Evolutionary conservation across 495 filamentous ascomycete species (phyloP).

Genomic region (Daldinia childiae): DNA sequence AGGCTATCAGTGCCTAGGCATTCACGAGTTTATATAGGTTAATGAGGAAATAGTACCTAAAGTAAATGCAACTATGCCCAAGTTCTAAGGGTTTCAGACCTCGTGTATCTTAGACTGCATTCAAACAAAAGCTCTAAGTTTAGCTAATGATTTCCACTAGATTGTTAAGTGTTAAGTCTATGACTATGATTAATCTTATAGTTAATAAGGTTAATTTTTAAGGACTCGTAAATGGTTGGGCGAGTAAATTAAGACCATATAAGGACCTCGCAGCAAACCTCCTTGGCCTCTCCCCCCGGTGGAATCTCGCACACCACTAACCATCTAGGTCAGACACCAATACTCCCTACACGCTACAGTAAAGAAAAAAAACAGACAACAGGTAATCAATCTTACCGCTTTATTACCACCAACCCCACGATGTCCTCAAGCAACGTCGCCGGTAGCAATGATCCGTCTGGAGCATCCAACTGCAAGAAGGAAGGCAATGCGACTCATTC

Average conservation of each 20-base stretch:
- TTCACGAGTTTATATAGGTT: not conserved
- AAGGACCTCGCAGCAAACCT: not conserved
- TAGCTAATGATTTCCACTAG: too few species aligned
- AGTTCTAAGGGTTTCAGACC: too few species aligned
- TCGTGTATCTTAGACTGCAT: too few species aligned
- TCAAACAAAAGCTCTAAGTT: too few species aligned
- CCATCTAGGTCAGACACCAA: not conserved
- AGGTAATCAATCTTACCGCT: not conserved
- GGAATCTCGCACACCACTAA: not conserved
- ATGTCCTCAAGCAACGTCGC: not conserved
- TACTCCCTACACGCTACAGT: not conserved
- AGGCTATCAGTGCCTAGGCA: not conserved
- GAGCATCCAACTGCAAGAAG: too few species aligned
- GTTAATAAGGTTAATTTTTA: not conserved
- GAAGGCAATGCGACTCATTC: too few species aligned
- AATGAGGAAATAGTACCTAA: too few species aligned
- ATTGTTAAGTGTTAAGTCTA: too few species aligned
- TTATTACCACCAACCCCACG: not conserved
- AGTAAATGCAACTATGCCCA: too few species aligned
- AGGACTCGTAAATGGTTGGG: not conserved
- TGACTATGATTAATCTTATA: too few species aligned
- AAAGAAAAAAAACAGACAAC: not conserved
- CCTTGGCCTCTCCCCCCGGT: not conserved
- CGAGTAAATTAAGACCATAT: not conserved
- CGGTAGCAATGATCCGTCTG: not conserved